phyloP scores from a whole-genome alignment of 345 rosid species.

The Garcia nutans region DNA sequence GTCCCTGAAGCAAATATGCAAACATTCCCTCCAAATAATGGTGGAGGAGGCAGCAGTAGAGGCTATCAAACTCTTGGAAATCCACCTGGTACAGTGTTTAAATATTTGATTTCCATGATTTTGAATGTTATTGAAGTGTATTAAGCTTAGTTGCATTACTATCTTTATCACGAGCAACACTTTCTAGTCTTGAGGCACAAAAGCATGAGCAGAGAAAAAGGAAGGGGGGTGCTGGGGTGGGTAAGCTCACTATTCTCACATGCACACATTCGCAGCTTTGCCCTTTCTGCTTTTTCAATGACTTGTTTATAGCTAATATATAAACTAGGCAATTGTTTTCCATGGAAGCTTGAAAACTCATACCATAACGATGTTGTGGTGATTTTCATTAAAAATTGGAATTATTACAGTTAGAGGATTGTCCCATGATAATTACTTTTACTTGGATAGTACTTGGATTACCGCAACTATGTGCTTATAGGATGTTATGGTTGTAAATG shows the following conservation, averaged over 20 bases:
- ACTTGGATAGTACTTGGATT: background rate
- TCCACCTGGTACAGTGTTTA: slow-evolving; percentile 52
- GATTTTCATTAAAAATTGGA: too few species aligned
- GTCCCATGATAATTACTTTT: background rate
- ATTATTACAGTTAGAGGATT: too few species aligned
- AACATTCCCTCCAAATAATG: slow-evolving; percentile 55
- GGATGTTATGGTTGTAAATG: background rate
- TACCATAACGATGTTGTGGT: too few species aligned
- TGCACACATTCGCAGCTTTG: background rate
- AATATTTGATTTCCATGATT: slow-evolving; percentile 1
- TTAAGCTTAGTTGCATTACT: background rate
- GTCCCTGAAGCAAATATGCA: slow-evolving; percentile 75
- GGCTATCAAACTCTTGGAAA: slow-evolving; percentile 74
- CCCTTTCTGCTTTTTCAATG: background rate
- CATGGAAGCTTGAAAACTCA: too few species aligned
- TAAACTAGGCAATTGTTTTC: background rate
- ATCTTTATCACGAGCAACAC: background rate
- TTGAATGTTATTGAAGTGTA: background rate
- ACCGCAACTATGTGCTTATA: background rate
- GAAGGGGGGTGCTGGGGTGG: too few species aligned
- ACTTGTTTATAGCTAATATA: background rate
- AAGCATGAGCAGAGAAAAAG: background rate
- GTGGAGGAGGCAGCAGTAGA: slow-evolving; percentile 39
- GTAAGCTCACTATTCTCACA: background rate
- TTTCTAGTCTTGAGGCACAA: background rate